Conservation (phyloP, 306 rosid genomes). For the Lathyrus sativus region DNA sequence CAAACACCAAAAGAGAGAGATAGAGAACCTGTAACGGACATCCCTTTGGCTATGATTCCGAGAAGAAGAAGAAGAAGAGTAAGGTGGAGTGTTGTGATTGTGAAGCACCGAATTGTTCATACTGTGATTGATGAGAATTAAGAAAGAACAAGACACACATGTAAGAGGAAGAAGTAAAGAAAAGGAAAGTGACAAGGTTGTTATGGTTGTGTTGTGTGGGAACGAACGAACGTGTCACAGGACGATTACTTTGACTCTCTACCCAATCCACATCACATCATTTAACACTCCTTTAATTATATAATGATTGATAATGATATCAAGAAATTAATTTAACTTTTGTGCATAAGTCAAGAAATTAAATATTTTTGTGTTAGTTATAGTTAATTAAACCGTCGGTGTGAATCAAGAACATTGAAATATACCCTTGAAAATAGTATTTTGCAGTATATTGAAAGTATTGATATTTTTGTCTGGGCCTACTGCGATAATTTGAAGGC, state of each 20-base stretch:
- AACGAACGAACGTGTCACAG: constrained; percentile 29
- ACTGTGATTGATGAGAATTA: neutral
- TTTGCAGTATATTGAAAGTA: no score
- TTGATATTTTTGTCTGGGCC: no score
- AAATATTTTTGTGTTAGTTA: no score
- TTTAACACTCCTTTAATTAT: neutral
- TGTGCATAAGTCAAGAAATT: no score
- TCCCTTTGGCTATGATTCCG: constrained; percentile 52
- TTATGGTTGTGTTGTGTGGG: neutral
- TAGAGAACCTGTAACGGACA: constrained; percentile 76
- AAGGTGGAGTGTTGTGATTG: constrained; percentile 34
- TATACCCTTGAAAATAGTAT: no score
- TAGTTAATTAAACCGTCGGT: no score
- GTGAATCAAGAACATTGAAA: no score
- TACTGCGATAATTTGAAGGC: no score
- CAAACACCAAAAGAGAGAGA: neutral
- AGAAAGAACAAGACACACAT: neutral
- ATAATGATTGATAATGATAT: no score
- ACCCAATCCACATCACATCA: constrained; percentile 23
- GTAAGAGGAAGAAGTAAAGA: no score
- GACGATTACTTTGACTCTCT: constrained; percentile 26
- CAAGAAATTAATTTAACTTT: no score
- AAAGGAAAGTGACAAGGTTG: constrained; percentile 11
- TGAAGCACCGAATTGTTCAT: constrained; percentile 49
- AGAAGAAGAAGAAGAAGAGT: constrained; percentile 54